Percentiles rank a stretch among this genome's conserved stretches.
Conservation (phyloP, 495 filamentous ascomycete genomes). For the Daldinia decipiens region DNA sequence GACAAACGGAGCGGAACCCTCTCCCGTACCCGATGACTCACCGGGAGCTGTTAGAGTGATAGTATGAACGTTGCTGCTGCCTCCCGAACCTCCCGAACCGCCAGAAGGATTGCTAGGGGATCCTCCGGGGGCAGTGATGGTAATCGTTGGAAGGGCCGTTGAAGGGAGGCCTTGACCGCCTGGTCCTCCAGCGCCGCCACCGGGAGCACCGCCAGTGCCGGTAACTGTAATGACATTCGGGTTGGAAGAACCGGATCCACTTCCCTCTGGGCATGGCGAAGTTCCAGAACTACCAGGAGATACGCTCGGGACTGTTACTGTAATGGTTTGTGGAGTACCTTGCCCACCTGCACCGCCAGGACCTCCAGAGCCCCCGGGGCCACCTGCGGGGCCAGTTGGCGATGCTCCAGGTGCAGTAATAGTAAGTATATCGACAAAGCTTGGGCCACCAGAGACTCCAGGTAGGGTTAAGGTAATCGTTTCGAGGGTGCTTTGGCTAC, state of each 20-base stretch:
- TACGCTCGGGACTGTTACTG: constrained; percentile 37
- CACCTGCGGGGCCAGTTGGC: constrained; percentile 18
- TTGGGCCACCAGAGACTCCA: constrained; percentile 15
- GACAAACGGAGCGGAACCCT: constrained; percentile 18
- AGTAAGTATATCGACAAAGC: constrained; percentile 12
- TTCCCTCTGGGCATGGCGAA: constrained; percentile 34
- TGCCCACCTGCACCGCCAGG: constrained; percentile 25
- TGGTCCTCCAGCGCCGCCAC: constrained; percentile 13
- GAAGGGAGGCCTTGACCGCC: constrained; percentile 24
- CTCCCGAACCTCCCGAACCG: constrained; percentile 32
- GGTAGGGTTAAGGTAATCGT: constrained; percentile 36
- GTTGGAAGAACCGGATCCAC: constrained; percentile 13
- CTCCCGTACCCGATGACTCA: constrained; percentile 22
- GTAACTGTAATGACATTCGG: constrained; percentile 23
- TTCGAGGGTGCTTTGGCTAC: constrained; percentile 14
- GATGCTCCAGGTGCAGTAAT: constrained; percentile 22
- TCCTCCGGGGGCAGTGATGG: constrained; percentile 42
- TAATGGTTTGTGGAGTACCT: constrained; percentile 32
- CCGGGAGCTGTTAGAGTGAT: constrained; percentile 32
- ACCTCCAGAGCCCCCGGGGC: constrained; percentile 13
- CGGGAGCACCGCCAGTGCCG: constrained; percentile 18
- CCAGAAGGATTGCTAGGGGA: constrained; percentile 34
- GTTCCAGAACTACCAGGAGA: constrained; percentile 30
- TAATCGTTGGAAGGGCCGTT: constrained; percentile 42
- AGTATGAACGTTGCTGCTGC: constrained; percentile 21